Base-by-base conservation (phyloP, 495 filamentous ascomycete species). In the Penicillium mononematosum region DNA sequence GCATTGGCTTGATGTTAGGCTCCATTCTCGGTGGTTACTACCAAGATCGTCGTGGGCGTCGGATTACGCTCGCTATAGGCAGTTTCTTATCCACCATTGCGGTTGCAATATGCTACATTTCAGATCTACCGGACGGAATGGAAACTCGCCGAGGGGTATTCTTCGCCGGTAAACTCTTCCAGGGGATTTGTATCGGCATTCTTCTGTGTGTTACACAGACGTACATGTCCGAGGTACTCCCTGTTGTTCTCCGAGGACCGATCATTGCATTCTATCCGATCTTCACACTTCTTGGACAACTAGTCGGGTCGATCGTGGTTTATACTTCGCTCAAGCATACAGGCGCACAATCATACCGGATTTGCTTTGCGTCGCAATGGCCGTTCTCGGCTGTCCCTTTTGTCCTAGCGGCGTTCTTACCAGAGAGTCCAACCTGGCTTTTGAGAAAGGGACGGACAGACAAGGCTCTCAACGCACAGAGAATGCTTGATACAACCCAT, bases 141-240 rank as follows among this genome's bases (percentile, higher is more conserved):
- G 60, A 58, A 5, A 55, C 55, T 2, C 68, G 73, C 32, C 50
- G 73, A n/a, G 59, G 69, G 1, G 46, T 70, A 0, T 73, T 74
- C 61, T 60, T 75, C 11, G 53, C 58, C 0, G 71, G 66, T 0
- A 74, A 74, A 25, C 25, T 74, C 8, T 60, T 78, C 20, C 75
- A 78, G 48, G 78, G 78, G 3, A 55, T 69, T 39, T 71, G 70
- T 3, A 71, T 78, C 19, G 74, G 77, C 2, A 70, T 75, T 38
- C 55, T 77, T 27, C 68, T 76, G 54, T 72, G 69, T 34, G 67
- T 72, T 4, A 65, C 70, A 12, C 74, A 78, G 58, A 79, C 78
- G 0, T 79, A 81, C 56, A 72, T 79, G 66, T 78, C 75, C 0
- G 78, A 81, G 47, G 63, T 75, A 8, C 58, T 78, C 12, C 75